These are phyloP conservation scores for Cladosporium sp. DNA, from an alignment of 2,329 filamentous ascomycete species.

Conservation along the genomic window DNA sequence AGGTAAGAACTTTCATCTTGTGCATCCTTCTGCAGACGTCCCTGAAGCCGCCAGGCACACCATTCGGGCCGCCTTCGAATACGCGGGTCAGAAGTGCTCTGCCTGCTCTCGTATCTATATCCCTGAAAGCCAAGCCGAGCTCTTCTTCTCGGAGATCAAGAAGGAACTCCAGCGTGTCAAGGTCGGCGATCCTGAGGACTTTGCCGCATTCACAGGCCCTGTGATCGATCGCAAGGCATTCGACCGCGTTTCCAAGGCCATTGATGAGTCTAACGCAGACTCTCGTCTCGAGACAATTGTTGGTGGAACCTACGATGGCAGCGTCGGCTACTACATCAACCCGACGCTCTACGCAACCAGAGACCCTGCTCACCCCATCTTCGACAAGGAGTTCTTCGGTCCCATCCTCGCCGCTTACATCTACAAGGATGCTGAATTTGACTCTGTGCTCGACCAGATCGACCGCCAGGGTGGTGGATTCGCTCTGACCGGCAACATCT, in stretches of 20 bases:
- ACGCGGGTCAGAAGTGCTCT: conserved; percentile 87
- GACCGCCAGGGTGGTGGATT: conserved; percentile 43
- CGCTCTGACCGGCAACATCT: conserved; percentile 71
- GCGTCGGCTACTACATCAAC: conserved; percentile 76
- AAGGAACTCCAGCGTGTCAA: conserved; percentile 67
- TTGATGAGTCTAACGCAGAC: conserved; percentile 76
- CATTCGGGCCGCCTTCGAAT: conserved; percentile 83
- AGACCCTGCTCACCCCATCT: conserved; percentile 68
- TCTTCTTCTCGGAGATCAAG: conserved; percentile 64
- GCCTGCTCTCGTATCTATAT: conserved; percentile 79
- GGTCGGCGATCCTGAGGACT: conserved; percentile 65
- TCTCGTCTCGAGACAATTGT: conserved; percentile 66
- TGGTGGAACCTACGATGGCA: conserved; percentile 73
- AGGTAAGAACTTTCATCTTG: conserved; percentile 88
- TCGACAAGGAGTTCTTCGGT: conserved; percentile 78
- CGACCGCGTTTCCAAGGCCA: conserved; percentile 71
- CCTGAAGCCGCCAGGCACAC: conserved; percentile 77
- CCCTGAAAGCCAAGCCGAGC: conserved; percentile 67
- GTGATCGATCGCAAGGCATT: conserved; percentile 81
- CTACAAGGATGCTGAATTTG: conserved; percentile 70
- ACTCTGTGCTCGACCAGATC: conserved; percentile 58
- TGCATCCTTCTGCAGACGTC: conserved; percentile 74
- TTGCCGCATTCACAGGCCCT: conserved; percentile 78
- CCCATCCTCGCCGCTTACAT: conserved; percentile 71
- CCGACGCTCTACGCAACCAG: conserved; percentile 76